A percentile compares a stretch with the other conserved stretches of the same genome.
Conservation (phyloP, 192 early-diverging fungal species). For the Umbelopsis sp. region DNA sequence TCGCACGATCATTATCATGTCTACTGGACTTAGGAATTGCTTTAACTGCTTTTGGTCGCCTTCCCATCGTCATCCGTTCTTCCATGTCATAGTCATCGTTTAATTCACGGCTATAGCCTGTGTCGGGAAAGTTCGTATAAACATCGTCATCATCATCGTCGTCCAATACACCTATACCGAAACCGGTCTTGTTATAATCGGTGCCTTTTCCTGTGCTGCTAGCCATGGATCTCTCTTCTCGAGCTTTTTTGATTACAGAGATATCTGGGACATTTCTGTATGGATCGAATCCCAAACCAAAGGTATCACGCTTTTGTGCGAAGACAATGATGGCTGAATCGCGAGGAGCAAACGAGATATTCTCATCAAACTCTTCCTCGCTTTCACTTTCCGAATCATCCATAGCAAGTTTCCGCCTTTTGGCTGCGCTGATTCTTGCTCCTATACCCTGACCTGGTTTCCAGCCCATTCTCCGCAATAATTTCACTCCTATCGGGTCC, state of each 20-base stretch:
- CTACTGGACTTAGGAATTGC: background rate
- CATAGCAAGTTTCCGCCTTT: conserved; percentile 24
- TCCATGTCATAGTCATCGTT: conserved; percentile 35
- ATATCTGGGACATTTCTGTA: conserved; percentile 65
- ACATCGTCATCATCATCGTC: conserved; percentile 58
- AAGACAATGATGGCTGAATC: conserved; percentile 57
- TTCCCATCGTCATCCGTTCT: conserved; percentile 39
- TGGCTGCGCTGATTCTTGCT: conserved; percentile 57
- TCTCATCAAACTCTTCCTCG: conserved; percentile 53
- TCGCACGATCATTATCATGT: conserved; percentile 19
- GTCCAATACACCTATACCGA: conserved; percentile 74
- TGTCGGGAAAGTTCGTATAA: conserved; percentile 30
- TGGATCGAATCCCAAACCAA: conserved; percentile 75
- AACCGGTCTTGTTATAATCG: conserved; percentile 38
- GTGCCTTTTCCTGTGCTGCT: background rate
- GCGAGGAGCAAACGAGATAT: conserved; percentile 67
- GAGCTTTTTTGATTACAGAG: conserved; percentile 45
- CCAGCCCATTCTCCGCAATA: conserved; percentile 88
- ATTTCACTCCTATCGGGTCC: conserved; percentile 59
- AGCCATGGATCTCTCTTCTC: conserved; percentile 17
- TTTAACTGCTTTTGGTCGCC: background rate
- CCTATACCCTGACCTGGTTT: conserved; percentile 86
- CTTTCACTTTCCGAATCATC: conserved; percentile 35
- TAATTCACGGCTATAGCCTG: conserved; percentile 26
- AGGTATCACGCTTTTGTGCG: conserved; percentile 54